Evolutionary conservation across 2,329 filamentous ascomycete genomes (phyloP).

Genomic region (Chrysoporthe puriensis): DNA sequence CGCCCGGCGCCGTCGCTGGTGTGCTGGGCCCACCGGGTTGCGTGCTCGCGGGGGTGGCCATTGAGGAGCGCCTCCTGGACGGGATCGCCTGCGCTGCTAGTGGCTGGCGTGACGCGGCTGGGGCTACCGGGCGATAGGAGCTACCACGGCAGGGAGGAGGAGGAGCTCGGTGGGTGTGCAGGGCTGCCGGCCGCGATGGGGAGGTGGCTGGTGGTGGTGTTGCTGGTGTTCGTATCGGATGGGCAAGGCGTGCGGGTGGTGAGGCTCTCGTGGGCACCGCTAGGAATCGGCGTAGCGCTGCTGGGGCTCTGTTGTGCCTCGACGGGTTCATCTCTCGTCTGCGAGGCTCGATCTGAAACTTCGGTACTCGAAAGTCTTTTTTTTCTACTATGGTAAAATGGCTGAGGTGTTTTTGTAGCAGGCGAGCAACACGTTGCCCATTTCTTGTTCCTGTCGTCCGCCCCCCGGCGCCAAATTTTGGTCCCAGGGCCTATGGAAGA

Average conservation of each 20-base stretch:
- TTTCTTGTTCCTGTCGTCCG: neutral
- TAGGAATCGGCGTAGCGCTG: neutral
- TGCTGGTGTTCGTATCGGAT: neutral
- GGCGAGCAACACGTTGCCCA: too few species aligned
- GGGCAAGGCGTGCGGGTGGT: neutral
- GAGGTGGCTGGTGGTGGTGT: neutral
- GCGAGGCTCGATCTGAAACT: too few species aligned
- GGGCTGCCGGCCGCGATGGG: neutral
- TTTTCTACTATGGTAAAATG: neutral
- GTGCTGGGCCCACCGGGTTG: constrained; percentile 20
- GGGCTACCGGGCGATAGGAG: neutral
- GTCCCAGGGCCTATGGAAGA: neutral
- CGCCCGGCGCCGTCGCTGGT: neutral
- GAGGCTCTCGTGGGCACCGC: constrained; percentile 1
- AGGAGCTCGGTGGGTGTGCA: neutral
- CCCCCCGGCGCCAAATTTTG: too few species aligned
- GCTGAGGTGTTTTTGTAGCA: too few species aligned
- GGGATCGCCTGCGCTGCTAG: neutral
- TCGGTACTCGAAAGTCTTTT: neutral
- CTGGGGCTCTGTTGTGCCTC: neutral
- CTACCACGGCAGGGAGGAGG: neutral
- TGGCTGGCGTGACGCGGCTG: too few species aligned
- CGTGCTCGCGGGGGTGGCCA: constrained; percentile 22
- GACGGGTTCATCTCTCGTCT: neutral
- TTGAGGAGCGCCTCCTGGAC: neutral